These are phyloP conservation scores for Phaeosphaeria sp. DNA, from an alignment of 2,329 filamentous ascomycete genomes.

Conservation along the genomic window DNA sequence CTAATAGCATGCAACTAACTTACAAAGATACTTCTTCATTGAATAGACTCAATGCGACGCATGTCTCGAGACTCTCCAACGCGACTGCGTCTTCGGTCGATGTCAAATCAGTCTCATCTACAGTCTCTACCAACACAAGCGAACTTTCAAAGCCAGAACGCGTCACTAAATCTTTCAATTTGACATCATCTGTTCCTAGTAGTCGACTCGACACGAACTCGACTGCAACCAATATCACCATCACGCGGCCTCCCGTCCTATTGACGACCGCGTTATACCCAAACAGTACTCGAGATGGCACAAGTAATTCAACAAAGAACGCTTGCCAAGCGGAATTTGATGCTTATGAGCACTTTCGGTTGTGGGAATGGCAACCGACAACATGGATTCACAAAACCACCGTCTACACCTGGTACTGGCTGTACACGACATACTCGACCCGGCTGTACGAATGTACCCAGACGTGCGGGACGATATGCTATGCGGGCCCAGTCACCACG, in stretches of 20 bases:
- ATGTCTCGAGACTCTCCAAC: not conserved
- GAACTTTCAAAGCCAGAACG: not conserved
- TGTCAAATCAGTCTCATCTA: not conserved
- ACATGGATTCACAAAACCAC: not conserved
- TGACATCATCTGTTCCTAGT: not conserved
- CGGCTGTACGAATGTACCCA: constrained; percentile 14
- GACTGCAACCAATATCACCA: not conserved
- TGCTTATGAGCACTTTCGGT: not conserved
- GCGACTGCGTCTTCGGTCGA: not conserved
- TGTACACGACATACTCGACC: constrained; percentile 7
- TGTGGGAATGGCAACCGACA: not conserved
- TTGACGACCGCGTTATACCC: not conserved
- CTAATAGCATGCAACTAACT: not conserved
- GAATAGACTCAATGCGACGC: not conserved
- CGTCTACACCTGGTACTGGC: constrained; percentile 2
- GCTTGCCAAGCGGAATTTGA: constrained; percentile 9
- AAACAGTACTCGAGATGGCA: constrained; percentile 3
- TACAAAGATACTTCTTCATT: not conserved
- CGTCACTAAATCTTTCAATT: not conserved
- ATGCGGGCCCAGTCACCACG: constrained; percentile 14
- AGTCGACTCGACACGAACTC: not conserved
- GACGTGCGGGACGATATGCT: constrained; percentile 21
- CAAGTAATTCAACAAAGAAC: constrained; percentile 3
- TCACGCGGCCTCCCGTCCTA: constrained; percentile 1
- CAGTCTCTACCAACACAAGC: not conserved